Evolutionary conservation across 371 early-diverging fungal species (phyloP).

Genomic region (Apophysomyces trapeziformis): DNA sequence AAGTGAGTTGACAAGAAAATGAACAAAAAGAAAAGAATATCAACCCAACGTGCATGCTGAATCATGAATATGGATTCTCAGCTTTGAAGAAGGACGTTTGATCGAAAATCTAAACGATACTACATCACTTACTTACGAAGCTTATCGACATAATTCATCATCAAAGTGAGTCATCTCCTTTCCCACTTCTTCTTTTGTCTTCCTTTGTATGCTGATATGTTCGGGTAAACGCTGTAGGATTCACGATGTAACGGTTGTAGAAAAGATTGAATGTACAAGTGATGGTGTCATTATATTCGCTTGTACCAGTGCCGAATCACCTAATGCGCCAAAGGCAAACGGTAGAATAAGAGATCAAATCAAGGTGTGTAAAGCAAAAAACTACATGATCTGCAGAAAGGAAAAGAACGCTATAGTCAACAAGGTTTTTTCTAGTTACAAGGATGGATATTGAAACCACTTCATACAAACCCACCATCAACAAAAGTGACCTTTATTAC

Average conservation of each 20-base stretch:
- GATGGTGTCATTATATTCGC: constrained; percentile 70
- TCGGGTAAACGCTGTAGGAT: constrained; percentile 36
- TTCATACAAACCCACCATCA: constrained; percentile 56
- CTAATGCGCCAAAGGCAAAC: constrained; percentile 59
- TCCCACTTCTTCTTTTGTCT: background rate
- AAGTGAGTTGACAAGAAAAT: constrained; percentile 31
- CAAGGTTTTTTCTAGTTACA: constrained; percentile 30
- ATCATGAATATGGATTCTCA: constrained; percentile 17
- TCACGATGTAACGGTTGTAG: constrained; percentile 65
- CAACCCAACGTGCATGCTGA: background rate
- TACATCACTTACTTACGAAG: constrained; percentile 59
- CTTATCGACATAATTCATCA: constrained; percentile 45
- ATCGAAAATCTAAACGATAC: constrained; percentile 61
- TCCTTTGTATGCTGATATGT: too few species aligned
- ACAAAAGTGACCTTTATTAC: constrained; percentile 66
- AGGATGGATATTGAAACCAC: constrained; percentile 69
- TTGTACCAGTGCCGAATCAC: constrained; percentile 66
- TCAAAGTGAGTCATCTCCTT: constrained; percentile 35
- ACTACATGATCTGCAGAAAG: background rate
- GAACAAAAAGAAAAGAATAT: background rate
- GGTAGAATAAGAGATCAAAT: constrained; percentile 62
- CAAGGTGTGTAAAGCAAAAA: constrained; percentile 35
- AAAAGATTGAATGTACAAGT: constrained; percentile 61
- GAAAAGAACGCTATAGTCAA: constrained; percentile 16
- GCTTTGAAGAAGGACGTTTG: constrained; percentile 60